A percentile compares a stretch with the other conserved stretches of the same genome.
These are phyloP conservation scores for Cercophora newfieldiana DNA, from an alignment of 495 filamentous ascomycete species.

Conservation along the genomic window DNA sequence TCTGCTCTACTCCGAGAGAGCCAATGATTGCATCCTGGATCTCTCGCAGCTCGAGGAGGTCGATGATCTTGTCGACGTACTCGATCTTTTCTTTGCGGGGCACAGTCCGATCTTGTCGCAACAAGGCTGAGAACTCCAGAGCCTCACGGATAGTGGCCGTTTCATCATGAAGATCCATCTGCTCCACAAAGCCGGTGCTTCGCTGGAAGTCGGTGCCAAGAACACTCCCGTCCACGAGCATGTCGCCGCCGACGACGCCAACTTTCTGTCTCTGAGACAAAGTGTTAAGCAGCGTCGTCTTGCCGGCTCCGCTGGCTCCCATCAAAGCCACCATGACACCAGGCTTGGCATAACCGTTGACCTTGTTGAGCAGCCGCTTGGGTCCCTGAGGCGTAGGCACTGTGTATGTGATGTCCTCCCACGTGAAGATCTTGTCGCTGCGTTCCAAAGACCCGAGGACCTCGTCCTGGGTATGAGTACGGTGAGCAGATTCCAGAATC, in stretches of 20 bases:
- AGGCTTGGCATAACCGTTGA: slow-evolving; percentile 78
- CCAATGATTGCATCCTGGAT: slow-evolving; percentile 83
- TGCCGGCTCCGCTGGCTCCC: slow-evolving; percentile 83
- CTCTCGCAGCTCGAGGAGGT: slow-evolving; percentile 76
- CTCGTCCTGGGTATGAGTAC: slow-evolving; percentile 11
- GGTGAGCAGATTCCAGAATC: slow-evolving; percentile 39
- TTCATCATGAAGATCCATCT: slow-evolving; percentile 81
- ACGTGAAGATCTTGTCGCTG: slow-evolving; percentile 53
- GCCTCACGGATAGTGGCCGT: slow-evolving; percentile 87
- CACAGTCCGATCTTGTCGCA: slow-evolving; percentile 70
- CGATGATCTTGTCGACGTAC: slow-evolving; percentile 87
- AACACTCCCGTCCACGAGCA: slow-evolving; percentile 75
- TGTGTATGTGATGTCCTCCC: slow-evolving; percentile 62
- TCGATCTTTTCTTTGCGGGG: slow-evolving; percentile 71
- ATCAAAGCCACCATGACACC: slow-evolving; percentile 79
- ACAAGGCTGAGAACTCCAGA: slow-evolving; percentile 73
- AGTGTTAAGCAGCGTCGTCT: slow-evolving; percentile 65
- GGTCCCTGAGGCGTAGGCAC: slow-evolving; percentile 64
- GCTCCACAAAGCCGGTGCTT: slow-evolving; percentile 80
- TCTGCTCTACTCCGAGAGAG: slow-evolving; percentile 64
- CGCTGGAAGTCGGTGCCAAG: slow-evolving; percentile 74
- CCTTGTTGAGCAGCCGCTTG: slow-evolving; percentile 61
- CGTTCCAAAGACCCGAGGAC: slow-evolving; percentile 18
- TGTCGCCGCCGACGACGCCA: slow-evolving; percentile 70
- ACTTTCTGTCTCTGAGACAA: slow-evolving; percentile 73